Evolutionary conservation across 345 rosid species (phyloP).

Genomic region (Eucalyptus viminalis): DNA sequence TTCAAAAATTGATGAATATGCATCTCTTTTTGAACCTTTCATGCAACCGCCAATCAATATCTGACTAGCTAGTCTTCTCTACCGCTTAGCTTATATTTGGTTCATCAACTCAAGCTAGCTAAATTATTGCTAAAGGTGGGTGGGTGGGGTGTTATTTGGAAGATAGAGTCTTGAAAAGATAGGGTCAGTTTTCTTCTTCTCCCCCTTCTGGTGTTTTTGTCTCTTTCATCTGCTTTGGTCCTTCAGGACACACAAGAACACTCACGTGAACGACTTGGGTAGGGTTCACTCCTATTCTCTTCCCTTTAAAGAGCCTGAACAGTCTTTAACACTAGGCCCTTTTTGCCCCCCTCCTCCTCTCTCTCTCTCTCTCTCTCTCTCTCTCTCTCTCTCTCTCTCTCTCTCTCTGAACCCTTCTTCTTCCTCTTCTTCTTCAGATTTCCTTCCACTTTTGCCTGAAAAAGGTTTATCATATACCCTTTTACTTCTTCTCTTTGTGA

Average conservation of each 20-base stretch:
- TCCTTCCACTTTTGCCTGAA: conserved; percentile 3
- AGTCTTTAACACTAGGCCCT: neutral
- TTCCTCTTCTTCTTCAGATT: neutral
- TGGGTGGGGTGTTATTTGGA: neutral
- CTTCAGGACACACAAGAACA: neutral
- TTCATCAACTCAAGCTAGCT: neutral
- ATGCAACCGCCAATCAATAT: neutral
- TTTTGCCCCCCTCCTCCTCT: neutral
- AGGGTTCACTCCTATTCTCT: neutral
- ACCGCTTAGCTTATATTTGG: neutral
- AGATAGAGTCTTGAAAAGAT: neutral
- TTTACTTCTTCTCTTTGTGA: neutral
- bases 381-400: neutral
- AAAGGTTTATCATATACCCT: neutral
- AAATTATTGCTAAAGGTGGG: neutral
- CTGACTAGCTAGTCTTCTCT: neutral
- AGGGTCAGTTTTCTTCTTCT: neutral
- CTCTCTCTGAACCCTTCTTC: neutral
- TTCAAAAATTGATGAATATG: neutral
- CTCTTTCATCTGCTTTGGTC: neutral
- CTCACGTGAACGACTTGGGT: neutral
- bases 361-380: neutral
- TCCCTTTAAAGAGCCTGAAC: neutral
- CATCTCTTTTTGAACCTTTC: neutral
- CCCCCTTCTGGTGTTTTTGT: neutral